Conservation (phyloP, 495 filamentous ascomycete genomes). For the Hypoxylon cercidicola region DNA sequence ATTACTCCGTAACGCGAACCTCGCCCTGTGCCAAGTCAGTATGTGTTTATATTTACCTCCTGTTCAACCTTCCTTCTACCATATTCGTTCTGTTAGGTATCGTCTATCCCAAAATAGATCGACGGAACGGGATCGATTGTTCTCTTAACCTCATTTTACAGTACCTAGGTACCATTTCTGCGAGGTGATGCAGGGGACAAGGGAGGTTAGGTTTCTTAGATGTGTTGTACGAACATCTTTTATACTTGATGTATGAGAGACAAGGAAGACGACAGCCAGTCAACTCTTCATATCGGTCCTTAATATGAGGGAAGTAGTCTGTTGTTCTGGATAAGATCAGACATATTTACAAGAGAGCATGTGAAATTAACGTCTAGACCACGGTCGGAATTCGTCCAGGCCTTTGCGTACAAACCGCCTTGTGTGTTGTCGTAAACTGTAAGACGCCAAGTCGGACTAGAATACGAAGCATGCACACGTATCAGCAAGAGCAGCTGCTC, state of each 20-base stretch:
- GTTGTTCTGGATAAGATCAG: not conserved
- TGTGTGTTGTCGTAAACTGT: conserved; percentile 33
- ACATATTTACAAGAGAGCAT: conserved; percentile 7
- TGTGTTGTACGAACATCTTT: too few relatives aligned
- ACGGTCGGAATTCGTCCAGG: conserved; percentile 13
- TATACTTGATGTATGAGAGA: too few relatives aligned
- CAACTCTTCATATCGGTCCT: too few relatives aligned
- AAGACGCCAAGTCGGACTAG: conserved; percentile 39
- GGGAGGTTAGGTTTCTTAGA: too few relatives aligned
- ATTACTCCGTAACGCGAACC: conserved; percentile 26
- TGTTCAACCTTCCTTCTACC: not conserved
- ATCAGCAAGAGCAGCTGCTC: conserved; percentile 25
- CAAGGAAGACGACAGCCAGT: too few relatives aligned
- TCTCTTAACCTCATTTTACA: conserved; percentile 4
- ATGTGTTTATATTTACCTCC: conserved; percentile 6
- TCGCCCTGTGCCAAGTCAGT: conserved; percentile 22
- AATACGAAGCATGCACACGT: conserved; percentile 40
- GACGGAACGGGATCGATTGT: not conserved
- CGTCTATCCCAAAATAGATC: conserved; percentile 18
- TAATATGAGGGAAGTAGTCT: not conserved
- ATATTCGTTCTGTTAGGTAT: conserved; percentile 4
- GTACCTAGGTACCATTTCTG: not conserved
- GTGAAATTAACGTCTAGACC: conserved; percentile 15
- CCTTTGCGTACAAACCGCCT: conserved; percentile 22
- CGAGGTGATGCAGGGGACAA: too few relatives aligned